A percentile compares a stretch with the other conserved stretches of the same genome.
Conservation (phyloP, 2,329 filamentous ascomycete species). For the Blastomyces gilchristii region DNA sequence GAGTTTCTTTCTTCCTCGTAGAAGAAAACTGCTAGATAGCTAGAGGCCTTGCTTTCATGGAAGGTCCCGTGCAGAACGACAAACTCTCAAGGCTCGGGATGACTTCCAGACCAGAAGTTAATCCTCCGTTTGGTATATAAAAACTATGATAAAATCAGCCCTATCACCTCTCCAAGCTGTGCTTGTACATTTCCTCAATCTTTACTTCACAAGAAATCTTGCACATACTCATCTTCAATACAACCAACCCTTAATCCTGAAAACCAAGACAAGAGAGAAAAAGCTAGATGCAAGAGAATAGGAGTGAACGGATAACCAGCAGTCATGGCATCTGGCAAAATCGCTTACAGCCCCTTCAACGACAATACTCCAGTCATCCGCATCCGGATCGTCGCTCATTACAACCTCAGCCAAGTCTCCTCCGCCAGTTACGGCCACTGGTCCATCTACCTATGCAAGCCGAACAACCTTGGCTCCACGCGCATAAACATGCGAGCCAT, state of each 20-base stretch:
- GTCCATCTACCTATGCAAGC: not conserved
- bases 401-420: not conserved
- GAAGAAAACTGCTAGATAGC: not conserved
- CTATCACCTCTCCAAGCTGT: not conserved
- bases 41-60: not conserved
- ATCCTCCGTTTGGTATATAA: not conserved
- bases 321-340: not conserved
- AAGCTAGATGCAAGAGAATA: not conserved
- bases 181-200: not conserved
- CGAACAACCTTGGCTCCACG: not conserved
- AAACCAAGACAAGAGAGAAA: not conserved
- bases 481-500: conserved; percentile 5
- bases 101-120: not conserved
- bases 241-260: not conserved
- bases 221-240: not conserved
- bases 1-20: not conserved
- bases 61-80: not conserved
- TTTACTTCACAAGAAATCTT: not conserved
- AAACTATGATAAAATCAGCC: not conserved
- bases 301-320: not conserved
- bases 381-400: not conserved
- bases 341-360: not conserved
- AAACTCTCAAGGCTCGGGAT: not conserved
- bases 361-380: not conserved
- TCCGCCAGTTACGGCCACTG: not conserved